These are phyloP conservation scores for Candida incommunis DNA, from an alignment of 805 yeast genomes.

Conservation along the genomic window DNA sequence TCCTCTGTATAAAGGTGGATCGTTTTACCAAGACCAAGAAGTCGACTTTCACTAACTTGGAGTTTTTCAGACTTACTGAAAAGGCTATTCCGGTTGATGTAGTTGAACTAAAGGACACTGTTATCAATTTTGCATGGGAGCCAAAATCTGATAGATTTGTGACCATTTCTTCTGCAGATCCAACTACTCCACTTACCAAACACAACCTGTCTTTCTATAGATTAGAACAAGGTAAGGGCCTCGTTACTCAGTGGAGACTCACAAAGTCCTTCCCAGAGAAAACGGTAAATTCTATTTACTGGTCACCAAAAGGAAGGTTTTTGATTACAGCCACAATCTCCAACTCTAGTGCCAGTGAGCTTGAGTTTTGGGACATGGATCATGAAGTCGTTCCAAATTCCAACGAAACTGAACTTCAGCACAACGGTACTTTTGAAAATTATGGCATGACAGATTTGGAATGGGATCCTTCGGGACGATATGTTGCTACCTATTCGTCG, in stretches of 20 bases:
- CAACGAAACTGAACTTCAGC: conserved; percentile 4
- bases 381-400: conserved; percentile 51
- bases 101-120: conserved; percentile 81
- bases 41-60: conserved; percentile 80
- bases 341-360: conserved; percentile 33
- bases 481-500: conserved; percentile 77
- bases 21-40: conserved; percentile 94
- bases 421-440: conserved; percentile 35
- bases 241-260: conserved; percentile 39
- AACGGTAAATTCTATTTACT: conserved; percentile 56
- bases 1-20: conserved; percentile 85
- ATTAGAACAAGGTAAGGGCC: conserved; percentile 46
- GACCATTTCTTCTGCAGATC: conserved; percentile 49
- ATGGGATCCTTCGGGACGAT: conserved; percentile 97
- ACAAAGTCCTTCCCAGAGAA: conserved; percentile 46
- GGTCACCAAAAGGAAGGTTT: conserved; percentile 93
- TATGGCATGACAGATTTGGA: conserved; percentile 68
- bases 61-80: conserved; percentile 77
- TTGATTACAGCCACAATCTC: conserved; percentile 34
- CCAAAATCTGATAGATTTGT: conserved; percentile 82
- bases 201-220: conserved; percentile 71
- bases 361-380: conserved; percentile 79
- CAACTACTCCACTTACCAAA: conserved; percentile 12
- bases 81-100: conserved; percentile 91
- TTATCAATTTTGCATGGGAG: conserved; percentile 88